These are phyloP conservation scores for Blastomyces gilchristii DNA, from an alignment of 2,329 filamentous ascomycete genomes.

Conservation along the genomic window DNA sequence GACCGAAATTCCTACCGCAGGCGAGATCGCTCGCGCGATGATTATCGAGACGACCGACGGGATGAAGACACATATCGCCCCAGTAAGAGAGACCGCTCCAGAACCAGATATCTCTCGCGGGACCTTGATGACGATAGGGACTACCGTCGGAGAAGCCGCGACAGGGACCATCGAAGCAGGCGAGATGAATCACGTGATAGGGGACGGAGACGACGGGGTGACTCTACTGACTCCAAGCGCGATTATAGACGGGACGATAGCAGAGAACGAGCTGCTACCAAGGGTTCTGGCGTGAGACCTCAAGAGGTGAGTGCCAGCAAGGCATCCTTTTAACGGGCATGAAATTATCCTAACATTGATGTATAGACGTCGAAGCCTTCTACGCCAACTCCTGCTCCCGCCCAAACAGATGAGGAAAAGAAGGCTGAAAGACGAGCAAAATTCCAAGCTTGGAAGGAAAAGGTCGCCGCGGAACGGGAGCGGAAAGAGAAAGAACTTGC, in stretches of 20 bases:
- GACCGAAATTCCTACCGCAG: conserved; percentile 51
- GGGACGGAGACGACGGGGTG: conserved; percentile 53
- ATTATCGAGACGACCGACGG: conserved; percentile 43
- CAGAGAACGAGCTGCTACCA: conserved; percentile 44
- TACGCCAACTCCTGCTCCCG: conserved; percentile 31
- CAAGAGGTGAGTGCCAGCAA: conserved; percentile 45
- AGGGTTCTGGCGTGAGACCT: conserved; percentile 41
- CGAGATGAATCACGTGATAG: conserved; percentile 65
- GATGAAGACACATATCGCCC: conserved; percentile 56
- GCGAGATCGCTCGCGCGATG: conserved; percentile 54
- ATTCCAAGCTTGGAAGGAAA: conserved; percentile 85
- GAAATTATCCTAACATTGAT: conserved; percentile 14
- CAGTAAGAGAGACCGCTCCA: conserved; percentile 50
- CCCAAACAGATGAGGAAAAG: conserved; percentile 60
- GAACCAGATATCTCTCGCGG: conserved; percentile 54
- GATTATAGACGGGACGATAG: conserved; percentile 58
- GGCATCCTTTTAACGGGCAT: neutral
- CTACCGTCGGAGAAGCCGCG: conserved; percentile 53
- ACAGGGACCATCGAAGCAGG: conserved; percentile 57
- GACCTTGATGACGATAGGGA: conserved; percentile 48
- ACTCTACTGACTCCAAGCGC: conserved; percentile 59
- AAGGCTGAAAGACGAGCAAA: conserved; percentile 73
- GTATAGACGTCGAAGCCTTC: conserved; percentile 46
- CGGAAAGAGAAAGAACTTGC: conserved; percentile 58
- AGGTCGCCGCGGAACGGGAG: conserved; percentile 63